Conservation (phyloP, 192 early-diverging fungal genomes). For the Entomortierella parvispora region DNA sequence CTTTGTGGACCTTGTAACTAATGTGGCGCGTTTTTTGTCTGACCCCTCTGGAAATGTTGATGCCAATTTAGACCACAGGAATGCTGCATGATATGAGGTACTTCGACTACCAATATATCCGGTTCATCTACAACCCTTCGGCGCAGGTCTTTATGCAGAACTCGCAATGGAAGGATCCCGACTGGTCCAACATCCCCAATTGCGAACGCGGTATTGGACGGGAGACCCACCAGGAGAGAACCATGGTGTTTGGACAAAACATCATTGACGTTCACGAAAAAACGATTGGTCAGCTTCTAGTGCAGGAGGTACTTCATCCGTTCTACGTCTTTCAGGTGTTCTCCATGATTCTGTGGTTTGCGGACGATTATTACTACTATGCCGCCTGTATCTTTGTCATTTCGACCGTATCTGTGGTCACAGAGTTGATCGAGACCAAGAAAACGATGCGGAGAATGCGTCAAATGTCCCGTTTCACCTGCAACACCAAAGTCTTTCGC, state of each 20-base stretch:
- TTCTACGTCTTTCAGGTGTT: slow-evolving; percentile 87
- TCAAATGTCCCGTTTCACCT: slow-evolving; percentile 90
- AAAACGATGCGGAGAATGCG: slow-evolving; percentile 77
- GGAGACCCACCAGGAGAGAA: slow-evolving; percentile 65
- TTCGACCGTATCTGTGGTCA: slow-evolving; percentile 71
- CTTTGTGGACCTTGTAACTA: too few relatives aligned
- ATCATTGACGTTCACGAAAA: slow-evolving; percentile 77
- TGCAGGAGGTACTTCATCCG: slow-evolving; percentile 84
- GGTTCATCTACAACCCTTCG: slow-evolving; percentile 64
- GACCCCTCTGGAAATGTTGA: too few relatives aligned
- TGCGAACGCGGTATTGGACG: slow-evolving; percentile 65
- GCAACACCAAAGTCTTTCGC: slow-evolving; percentile 81
- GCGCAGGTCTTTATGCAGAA: slow-evolving; percentile 59
- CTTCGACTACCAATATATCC: slow-evolving; percentile 66
- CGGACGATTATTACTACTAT: slow-evolving; percentile 98
- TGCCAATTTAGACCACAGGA: slow-evolving; percentile 44
- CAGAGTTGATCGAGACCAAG: slow-evolving; percentile 47
- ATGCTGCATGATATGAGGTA: slow-evolving; percentile 56
- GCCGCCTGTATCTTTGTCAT: slow-evolving; percentile 93
- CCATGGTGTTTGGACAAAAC: slow-evolving; percentile 77
- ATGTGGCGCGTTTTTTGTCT: too few relatives aligned
- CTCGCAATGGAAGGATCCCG: slow-evolving; percentile 64
- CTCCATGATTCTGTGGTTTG: slow-evolving; percentile 81
- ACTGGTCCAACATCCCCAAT: slow-evolving; percentile 54
- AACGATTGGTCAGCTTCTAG: slow-evolving; percentile 64